Evolutionary conservation across 2,329 filamentous ascomycete species (phyloP).

Genomic region (Epichloe sylvatica): DNA sequence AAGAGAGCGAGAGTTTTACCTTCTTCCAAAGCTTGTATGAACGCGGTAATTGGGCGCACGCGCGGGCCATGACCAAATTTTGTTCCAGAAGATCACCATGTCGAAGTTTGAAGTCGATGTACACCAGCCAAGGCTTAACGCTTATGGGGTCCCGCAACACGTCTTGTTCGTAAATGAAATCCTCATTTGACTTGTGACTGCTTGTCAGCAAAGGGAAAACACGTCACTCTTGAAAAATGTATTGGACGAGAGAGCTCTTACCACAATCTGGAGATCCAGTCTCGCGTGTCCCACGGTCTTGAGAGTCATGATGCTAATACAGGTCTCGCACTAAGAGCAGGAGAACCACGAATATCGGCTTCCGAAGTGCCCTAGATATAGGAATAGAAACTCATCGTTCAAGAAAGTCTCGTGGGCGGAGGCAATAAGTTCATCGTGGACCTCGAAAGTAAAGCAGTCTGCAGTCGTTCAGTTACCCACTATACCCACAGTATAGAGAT

Average conservation of each 20-base stretch:
- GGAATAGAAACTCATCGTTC: background rate
- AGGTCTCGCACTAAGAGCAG: background rate
- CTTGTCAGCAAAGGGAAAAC: background rate
- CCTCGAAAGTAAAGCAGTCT: background rate
- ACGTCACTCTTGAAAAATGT: background rate
- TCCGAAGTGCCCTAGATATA: background rate
- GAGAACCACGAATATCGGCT: background rate
- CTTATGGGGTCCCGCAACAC: slow-evolving; percentile 72
- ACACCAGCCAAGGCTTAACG: slow-evolving; percentile 88
- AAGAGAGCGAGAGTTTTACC: slow-evolving; percentile 30
- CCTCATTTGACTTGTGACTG: slow-evolving; percentile 58
- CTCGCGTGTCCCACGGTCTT: background rate
- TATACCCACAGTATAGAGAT: background rate
- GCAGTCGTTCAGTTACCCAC: background rate
- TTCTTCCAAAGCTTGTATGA: slow-evolving; percentile 99
- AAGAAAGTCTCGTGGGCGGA: background rate
- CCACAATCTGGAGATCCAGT: slow-evolving; percentile 11
- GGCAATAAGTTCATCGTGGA: background rate
- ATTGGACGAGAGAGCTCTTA: slow-evolving; percentile 17
- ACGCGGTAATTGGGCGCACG: slow-evolving; percentile 75
- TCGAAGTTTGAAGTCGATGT: slow-evolving; percentile 79
- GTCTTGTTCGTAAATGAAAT: slow-evolving; percentile 93
- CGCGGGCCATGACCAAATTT: slow-evolving; percentile 75
- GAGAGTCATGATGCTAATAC: background rate
- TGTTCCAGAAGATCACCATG: slow-evolving; percentile 79